These are phyloP conservation scores for Aspergillus felis DNA, from an alignment of 2,329 filamentous ascomycete genomes.

Conservation along the genomic window DNA sequence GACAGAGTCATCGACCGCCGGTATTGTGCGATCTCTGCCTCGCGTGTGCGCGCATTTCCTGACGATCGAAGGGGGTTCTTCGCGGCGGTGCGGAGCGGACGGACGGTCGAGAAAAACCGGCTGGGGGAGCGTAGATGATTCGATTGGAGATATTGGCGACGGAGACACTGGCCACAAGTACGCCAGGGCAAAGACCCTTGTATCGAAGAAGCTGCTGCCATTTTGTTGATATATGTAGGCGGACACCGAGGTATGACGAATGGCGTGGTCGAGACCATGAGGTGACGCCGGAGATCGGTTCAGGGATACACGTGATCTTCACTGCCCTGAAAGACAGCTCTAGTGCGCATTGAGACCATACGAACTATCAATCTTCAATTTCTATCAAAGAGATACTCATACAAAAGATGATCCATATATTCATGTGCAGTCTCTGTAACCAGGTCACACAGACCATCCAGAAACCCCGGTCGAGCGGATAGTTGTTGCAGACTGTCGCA, in stretches of 20 bases:
- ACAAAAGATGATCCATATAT: background rate
- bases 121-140: slow-evolving; percentile 3
- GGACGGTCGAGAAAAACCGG: slow-evolving; percentile 26
- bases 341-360: background rate
- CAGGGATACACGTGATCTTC: background rate
- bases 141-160: slow-evolving; percentile 15
- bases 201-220: slow-evolving; percentile 10
- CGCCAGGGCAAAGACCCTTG: slow-evolving; percentile 20
- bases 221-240: slow-evolving; percentile 1
- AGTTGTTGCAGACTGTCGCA: background rate
- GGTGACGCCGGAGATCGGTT: background rate
- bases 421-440: too few species aligned
- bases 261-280: background rate
- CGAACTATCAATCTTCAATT: background rate
- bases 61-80: slow-evolving; percentile 30
- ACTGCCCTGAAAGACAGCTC: background rate
- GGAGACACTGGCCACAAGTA: slow-evolving; percentile 24
- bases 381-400: background rate
- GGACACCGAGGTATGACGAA: background rate
- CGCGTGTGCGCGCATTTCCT: slow-evolving; percentile 11
- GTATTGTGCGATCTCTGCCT: slow-evolving; percentile 24
- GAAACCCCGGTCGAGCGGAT: background rate
- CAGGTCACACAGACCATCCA: background rate
- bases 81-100: slow-evolving; percentile 20
- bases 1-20: slow-evolving; percentile 32